phyloP scores from a whole-genome alignment of 169 alveolate genomes.

The Eimeria maxima region DNA sequence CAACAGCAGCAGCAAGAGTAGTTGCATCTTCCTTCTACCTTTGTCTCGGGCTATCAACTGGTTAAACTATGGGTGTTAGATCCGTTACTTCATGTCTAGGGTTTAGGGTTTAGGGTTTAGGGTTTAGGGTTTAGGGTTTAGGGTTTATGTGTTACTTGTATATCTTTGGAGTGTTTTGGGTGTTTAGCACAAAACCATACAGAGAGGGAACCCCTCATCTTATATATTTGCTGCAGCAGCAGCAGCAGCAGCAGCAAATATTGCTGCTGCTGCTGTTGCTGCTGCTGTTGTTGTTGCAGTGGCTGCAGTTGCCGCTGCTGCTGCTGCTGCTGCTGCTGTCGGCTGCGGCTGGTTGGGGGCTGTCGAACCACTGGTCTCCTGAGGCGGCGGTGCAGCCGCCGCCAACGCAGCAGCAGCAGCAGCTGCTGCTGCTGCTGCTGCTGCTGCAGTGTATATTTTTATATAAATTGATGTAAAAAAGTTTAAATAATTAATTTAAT shows the following conservation, averaged over 20 bases:
- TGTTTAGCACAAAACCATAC: neutral
- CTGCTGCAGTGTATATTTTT: too few relatives aligned
- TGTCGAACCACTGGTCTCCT: neutral
- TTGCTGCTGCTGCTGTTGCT: slow-evolving; percentile 24
- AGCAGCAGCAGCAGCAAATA: slow-evolving; percentile 16
- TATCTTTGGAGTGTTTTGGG: neutral
- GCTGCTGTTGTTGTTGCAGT: neutral
- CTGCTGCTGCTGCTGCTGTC: slow-evolving; percentile 7
- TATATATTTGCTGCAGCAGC: neutral
- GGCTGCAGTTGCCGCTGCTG: neutral
- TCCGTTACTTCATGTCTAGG: neutral
- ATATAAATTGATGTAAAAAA: too few relatives aligned
- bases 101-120: slow-evolving; percentile 37
- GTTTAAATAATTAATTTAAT: too few relatives aligned
- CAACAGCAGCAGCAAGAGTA: neutral
- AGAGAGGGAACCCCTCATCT: slow-evolving; percentile 14
- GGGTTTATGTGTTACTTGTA: neutral
- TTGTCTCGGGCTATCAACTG: neutral
- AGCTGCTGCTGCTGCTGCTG: neutral
- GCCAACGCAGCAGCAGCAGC: neutral
- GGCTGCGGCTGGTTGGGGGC: neutral
- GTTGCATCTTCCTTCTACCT: neutral
- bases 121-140: slow-evolving; percentile 47
- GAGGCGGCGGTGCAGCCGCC: neutral
- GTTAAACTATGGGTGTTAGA: neutral